A percentile compares a stretch with the other conserved stretches of the same genome.
Evolutionary conservation across 768 basidiomycete genomes (phyloP).

Genomic region (Aureoboletus auriporus): DNA sequence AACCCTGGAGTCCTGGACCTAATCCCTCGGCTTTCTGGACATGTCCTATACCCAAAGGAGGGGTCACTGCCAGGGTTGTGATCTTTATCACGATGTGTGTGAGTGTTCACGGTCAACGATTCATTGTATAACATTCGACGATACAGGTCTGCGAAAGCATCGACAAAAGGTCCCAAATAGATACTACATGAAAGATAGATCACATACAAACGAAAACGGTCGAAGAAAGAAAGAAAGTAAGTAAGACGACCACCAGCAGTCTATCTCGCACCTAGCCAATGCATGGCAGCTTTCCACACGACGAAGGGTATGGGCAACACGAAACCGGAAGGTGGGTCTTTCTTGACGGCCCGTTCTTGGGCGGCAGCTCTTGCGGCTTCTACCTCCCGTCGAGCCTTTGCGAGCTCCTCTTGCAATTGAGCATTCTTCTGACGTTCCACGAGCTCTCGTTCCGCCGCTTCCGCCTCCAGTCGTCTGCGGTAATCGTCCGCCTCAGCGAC

Average conservation of each 20-base stretch:
- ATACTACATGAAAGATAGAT: constrained; percentile 7
- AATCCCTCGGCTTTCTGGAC: too few relatives aligned
- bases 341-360: constrained; percentile 25
- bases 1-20: too few relatives aligned
- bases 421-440: constrained; percentile 25
- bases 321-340: constrained; percentile 26
- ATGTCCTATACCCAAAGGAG: too few relatives aligned
- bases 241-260: neutral
- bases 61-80: too few relatives aligned
- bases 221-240: neutral
- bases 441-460: constrained; percentile 24
- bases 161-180: constrained; percentile 12
- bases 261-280: constrained; percentile 30
- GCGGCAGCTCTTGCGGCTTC: constrained; percentile 19
- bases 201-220: neutral
- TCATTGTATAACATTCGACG: neutral
- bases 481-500: constrained; percentile 26
- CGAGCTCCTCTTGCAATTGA: constrained; percentile 30
- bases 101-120: too few relatives aligned
- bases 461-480: constrained; percentile 25
- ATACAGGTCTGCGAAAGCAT: constrained; percentile 2
- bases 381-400: constrained; percentile 24
- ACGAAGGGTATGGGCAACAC: constrained; percentile 32
- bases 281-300: constrained; percentile 31
- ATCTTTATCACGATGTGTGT: too few relatives aligned